Base-by-base conservation (phyloP, 2,329 filamentous ascomycete species). In the Metarhizium brunneum region DNA sequence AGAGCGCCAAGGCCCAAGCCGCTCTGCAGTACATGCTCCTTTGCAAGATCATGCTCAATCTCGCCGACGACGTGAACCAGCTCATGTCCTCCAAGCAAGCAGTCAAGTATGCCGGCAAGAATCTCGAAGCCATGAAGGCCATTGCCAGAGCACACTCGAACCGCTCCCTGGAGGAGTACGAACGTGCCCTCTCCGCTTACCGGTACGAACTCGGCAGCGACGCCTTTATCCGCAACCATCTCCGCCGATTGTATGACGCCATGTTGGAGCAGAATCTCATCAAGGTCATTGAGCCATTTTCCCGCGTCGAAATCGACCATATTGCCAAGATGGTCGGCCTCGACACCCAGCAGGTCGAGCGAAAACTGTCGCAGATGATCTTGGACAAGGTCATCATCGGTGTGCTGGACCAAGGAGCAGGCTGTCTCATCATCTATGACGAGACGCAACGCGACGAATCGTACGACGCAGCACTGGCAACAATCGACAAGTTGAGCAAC, bases 231-330 rank as follows among this genome's bases (percentile, higher is more conserved):
- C 90, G 92, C 60, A 96, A 94, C 73, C 94, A 99, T 76, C 85
- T 99, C 63, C 90, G 92, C 58, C 87, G 91, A 52, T 81, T 99
- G 53, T 99, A 99, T 76, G 94, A 99, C 73, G 90, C 92, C 70
- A 96, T 99, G 91, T 75, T 99, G 68, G 94, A 99, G 79, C 94
- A 99, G 81, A 99, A 99, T 73, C 82, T 99, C 47, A 95, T 97
- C 82, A 97, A 99, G 80, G 94, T 99, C 60, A 99, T 99, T 69
- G 94, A 99, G 80, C 94, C 94, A 25, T 99, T 97, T 76, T 95
- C 90, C 67, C 85, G 92, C 59, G 94, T 99, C 54, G 94, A 99
- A 76, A 95, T 99, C 65, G 88, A 87, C 65, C 94, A 99, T 71
- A 90, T 99, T 66, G 92, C 94, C 63, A 91, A 94, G 78, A 95